Base-by-base conservation (phyloP, 306 rosid species). In the Ormosia emarginata region DNA sequence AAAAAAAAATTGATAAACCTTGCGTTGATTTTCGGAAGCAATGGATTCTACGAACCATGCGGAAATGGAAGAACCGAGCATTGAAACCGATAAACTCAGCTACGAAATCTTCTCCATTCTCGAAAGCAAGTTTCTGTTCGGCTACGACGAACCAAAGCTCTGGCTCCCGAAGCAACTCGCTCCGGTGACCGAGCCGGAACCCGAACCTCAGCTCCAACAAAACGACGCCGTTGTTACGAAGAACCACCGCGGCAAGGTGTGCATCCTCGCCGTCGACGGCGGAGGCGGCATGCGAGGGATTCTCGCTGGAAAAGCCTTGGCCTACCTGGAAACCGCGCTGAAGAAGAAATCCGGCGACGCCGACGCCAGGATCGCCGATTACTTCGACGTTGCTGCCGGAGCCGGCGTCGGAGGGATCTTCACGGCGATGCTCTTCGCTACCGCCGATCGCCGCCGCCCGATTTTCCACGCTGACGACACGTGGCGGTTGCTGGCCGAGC, bases 21-120 rank as follows among this genome's bases (percentile, higher is more conserved):
- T 24, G 24, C 24, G 24, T 24, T 1, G 24, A 24, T 24, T 24
- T 24, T 24, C 24, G 24, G 24, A 24, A 24, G 24, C 24, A 73
- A 91, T 91, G 97, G 89, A 78, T 78, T 86, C 85, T 10, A 8
- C 7, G 58, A 86, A 88, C 43, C 85, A 32, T 7, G 9, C 85
- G 72, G 99, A 92, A 87, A 92, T 92, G 94, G 91, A 96, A 47
- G 99, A 96, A 77, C 99, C 99, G 1, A 96, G 99, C 75, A 92
- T 96, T 81, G 98, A 96, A 55, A 93, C 97, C 3, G 99, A 96
- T 89, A 96, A 96, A 88, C 91, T 96, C 2, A 96, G 98, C 84
- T 96, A 96, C 73, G 99, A 96, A 85, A 96, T 96, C 72, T 96
- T 96, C 85, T 96, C 99, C 44, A 93, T 96, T 68, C 89, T 96